Conservation (phyloP, 2,329 filamentous ascomycete species). For the Grosmannia huntii region DNA sequence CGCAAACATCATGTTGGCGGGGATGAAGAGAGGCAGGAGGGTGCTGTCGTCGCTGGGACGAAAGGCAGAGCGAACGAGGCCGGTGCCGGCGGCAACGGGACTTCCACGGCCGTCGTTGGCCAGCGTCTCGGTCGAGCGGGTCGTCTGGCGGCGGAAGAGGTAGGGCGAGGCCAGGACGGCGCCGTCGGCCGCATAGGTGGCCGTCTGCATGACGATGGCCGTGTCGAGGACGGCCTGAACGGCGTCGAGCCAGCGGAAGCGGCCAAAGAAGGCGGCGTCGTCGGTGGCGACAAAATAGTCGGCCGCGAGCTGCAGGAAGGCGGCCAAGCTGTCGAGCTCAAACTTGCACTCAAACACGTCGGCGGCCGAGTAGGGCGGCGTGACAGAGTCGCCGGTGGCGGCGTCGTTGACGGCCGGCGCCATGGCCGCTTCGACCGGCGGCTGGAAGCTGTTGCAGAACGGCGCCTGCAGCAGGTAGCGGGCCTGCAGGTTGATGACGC, state of each 20-base stretch:
- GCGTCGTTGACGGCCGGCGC: slow-evolving; percentile 41
- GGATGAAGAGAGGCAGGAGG: slow-evolving; percentile 76
- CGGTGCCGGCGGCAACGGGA: slow-evolving; percentile 66
- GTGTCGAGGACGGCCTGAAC: slow-evolving; percentile 57
- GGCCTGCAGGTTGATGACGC: slow-evolving; percentile 64
- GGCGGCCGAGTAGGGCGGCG: slow-evolving; percentile 51
- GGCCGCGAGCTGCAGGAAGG: slow-evolving; percentile 70
- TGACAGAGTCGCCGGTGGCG: slow-evolving; percentile 46
- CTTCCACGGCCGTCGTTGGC: slow-evolving; percentile 65
- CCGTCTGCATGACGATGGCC: slow-evolving; percentile 55
- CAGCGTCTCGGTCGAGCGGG: slow-evolving; percentile 67
- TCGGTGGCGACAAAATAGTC: slow-evolving; percentile 66
- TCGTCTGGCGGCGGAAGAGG: slow-evolving; percentile 63
- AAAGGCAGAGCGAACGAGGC: slow-evolving; percentile 77
- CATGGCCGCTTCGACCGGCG: slow-evolving; percentile 62
- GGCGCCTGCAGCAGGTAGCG: slow-evolving; percentile 58
- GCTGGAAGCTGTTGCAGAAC: slow-evolving; percentile 92
- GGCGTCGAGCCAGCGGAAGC: slow-evolving; percentile 58
- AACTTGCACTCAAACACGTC: slow-evolving; percentile 93
- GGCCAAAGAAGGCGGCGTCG: slow-evolving; percentile 62
- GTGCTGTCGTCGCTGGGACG: slow-evolving; percentile 82
- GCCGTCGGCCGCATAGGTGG: slow-evolving; percentile 57
- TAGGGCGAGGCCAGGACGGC: slow-evolving; percentile 49
- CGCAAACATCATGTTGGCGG: slow-evolving; percentile 77
- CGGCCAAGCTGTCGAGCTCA: slow-evolving; percentile 80